phyloP scores from a whole-genome alignment of 495 filamentous ascomycete species.

The Terfezia boudieri region DNA sequence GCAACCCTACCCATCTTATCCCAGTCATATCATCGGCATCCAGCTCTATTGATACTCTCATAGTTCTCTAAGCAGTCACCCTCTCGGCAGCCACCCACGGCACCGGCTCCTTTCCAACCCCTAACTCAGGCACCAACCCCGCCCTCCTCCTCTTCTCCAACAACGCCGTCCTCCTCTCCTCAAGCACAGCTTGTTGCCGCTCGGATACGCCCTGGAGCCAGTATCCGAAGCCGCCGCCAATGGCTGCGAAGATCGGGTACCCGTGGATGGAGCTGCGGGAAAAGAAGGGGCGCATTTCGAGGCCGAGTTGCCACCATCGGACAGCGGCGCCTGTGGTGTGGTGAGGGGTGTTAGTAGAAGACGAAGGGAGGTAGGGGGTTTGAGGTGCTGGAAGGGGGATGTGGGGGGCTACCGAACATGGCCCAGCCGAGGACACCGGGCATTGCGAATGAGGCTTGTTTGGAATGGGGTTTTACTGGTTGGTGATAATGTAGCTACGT shows the following conservation, averaged over 20 bases:
- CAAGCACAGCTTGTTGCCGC: conserved; percentile 49
- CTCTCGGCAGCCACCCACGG: too few species aligned
- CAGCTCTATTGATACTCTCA: too few species aligned
- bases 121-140: conserved; percentile 27
- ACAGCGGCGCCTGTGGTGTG: conserved; percentile 52
- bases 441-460: conserved; percentile 18
- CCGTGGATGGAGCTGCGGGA: conserved; percentile 53
- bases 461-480: not conserved
- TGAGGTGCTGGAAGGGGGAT: too few species aligned
- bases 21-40: too few species aligned
- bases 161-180: conserved; percentile 49
- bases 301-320: conserved; percentile 86
- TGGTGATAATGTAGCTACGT: not conserved
- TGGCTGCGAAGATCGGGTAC: conserved; percentile 71
- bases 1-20: too few species aligned
- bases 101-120: too few species aligned
- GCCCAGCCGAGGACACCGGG: conserved; percentile 88
- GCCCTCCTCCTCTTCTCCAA: conserved; percentile 72
- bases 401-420: conserved; percentile 58
- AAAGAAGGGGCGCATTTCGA: conserved; percentile 94
- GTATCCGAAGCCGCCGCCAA: conserved; percentile 84
- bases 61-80: too few species aligned
- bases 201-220: conserved; percentile 75
- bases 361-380: not conserved
- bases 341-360: not conserved